These are phyloP conservation scores for Heritiera fomes DNA, from an alignment of 345 rosid species.

Conservation along the genomic window DNA sequence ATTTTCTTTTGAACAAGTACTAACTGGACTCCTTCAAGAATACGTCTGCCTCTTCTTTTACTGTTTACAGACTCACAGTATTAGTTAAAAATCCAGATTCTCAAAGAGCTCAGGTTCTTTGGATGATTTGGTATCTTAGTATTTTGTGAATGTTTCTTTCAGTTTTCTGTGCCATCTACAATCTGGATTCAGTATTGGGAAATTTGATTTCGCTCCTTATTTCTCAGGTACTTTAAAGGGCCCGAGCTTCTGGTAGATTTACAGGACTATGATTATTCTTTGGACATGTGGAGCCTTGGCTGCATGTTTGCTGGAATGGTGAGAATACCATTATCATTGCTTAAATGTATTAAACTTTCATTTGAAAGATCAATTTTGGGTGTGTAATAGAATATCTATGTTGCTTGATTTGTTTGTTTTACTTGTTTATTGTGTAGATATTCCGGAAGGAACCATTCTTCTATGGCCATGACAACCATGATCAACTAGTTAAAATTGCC, in stretches of 20 bases:
- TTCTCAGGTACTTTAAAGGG: conserved; percentile 83
- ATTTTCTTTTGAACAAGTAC: background rate
- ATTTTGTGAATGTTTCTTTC: conserved; percentile 1
- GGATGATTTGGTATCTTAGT: background rate
- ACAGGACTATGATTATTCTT: conserved; percentile 95
- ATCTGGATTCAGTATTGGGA: conserved; percentile 14
- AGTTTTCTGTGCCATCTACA: background rate
- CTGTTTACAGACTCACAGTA: background rate
- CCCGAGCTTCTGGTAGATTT: conserved; percentile 95
- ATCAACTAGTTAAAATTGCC: conserved; percentile 93
- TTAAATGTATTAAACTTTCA: background rate
- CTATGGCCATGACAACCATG: conserved; percentile 98
- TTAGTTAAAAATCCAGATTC: conserved; percentile 1
- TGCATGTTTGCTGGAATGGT: conserved; percentile 99
- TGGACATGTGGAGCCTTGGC: conserved; percentile 99
- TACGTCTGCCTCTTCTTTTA: background rate
- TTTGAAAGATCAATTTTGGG: conserved; percentile 3
- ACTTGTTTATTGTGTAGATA: conserved; percentile 44
- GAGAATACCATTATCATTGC: conserved; percentile 24
- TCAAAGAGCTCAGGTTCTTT: background rate
- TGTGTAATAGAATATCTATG: background rate
- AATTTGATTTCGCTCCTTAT: conserved; percentile 18
- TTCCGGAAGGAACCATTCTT: conserved; percentile 97
- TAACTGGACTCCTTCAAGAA: conserved; percentile 1
- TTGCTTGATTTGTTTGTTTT: conserved; percentile 20